These are phyloP conservation scores for Heliosperma pusillum DNA, from an alignment of 148 eudicot species.

Conservation along the genomic window DNA sequence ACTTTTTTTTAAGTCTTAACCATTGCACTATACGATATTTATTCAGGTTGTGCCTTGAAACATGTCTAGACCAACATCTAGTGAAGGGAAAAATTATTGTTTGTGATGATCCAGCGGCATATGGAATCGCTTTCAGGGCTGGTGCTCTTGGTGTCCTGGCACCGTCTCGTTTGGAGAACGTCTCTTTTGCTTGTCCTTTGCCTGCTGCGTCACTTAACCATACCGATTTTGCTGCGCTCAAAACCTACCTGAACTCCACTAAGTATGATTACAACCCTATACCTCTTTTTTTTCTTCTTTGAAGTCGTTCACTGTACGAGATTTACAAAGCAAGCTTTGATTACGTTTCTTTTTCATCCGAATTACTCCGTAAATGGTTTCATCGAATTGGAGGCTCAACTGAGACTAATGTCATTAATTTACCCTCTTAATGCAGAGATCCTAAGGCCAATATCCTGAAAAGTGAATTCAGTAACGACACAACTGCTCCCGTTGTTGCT, in stretches of 20 bases:
- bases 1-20: not conserved
- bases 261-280: constrained; percentile 6
- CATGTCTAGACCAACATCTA: not conserved
- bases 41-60: not conserved
- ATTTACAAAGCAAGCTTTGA: too few relatives aligned
- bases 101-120: not conserved
- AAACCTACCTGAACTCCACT: constrained; percentile 1
- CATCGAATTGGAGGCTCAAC: too few relatives aligned
- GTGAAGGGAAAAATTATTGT: not conserved
- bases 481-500: constrained; percentile 9
- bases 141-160: constrained; percentile 27
- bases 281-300: not conserved
- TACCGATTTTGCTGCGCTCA: not conserved
- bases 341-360: too few relatives aligned
- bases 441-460: constrained; percentile 6
- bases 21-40: not conserved
- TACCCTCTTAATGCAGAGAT: not conserved
- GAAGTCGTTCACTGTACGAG: too few relatives aligned
- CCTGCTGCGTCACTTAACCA: not conserved
- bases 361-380: too few relatives aligned
- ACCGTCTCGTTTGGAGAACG: not conserved
- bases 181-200: not conserved
- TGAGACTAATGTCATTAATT: not conserved
- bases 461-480: not conserved
- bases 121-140: not conserved